Evolutionary conservation across 2,329 filamentous ascomycete genomes (phyloP).

Genomic region (Pestalotiopsis sp.): DNA sequence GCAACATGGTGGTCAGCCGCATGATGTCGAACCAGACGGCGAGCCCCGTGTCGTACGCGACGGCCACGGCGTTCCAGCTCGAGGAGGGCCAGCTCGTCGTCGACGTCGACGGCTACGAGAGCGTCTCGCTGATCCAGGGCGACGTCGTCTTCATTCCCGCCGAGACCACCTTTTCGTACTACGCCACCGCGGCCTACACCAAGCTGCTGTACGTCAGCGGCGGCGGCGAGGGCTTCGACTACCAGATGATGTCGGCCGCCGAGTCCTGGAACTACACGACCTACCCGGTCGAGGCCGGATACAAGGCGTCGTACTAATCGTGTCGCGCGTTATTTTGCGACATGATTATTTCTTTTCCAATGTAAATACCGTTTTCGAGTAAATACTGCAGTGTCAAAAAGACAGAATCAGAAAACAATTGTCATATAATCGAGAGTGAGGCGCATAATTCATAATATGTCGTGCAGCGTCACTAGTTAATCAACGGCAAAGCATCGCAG

Average conservation of each 20-base stretch:
- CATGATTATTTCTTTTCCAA: not conserved
- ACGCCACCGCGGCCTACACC: slow-evolving; percentile 25
- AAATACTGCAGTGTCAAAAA: not conserved
- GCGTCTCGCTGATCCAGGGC: slow-evolving; percentile 24
- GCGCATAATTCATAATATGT: too few species aligned
- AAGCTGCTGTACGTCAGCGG: slow-evolving; percentile 30
- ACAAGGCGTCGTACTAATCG: not conserved
- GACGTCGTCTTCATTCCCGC: slow-evolving; percentile 30
- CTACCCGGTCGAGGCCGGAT: slow-evolving; percentile 7
- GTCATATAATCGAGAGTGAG: not conserved
- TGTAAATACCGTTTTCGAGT: not conserved
- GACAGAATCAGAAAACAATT: not conserved
- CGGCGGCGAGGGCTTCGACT: slow-evolving; percentile 25
- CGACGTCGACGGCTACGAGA: slow-evolving; percentile 24
- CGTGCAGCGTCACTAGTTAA: too few species aligned
- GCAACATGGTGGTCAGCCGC: slow-evolving; percentile 4
- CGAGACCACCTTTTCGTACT: slow-evolving; percentile 22
- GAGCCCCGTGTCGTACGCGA: slow-evolving; percentile 10
- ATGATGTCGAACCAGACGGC: slow-evolving; percentile 15
- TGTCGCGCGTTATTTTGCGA: not conserved
- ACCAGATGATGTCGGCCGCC: slow-evolving; percentile 22
- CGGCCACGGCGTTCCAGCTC: slow-evolving; percentile 26
- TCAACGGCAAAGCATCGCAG: too few species aligned
- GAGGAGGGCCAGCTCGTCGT: slow-evolving; percentile 28
- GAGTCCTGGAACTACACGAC: slow-evolving; percentile 21